Evolutionary conservation across 2,329 filamentous ascomycete species (phyloP).

Genomic region (Fusarium nematophilum): DNA sequence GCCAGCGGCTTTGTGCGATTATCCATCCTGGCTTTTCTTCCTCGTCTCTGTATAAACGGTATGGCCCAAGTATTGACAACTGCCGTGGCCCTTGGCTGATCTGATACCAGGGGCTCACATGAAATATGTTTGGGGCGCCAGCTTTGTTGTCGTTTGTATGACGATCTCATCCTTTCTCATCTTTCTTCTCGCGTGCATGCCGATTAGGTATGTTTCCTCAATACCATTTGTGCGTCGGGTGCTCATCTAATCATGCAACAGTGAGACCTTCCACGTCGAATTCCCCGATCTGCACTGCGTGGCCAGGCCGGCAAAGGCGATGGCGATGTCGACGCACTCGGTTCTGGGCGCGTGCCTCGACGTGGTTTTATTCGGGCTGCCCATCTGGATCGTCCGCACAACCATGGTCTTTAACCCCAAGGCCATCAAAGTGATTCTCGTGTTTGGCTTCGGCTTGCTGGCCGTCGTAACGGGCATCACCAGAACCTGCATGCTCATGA

Average conservation of each 20-base stretch:
- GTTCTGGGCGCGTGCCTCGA: slow-evolving; percentile 48
- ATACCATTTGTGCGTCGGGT: too few relatives aligned
- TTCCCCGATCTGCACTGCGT: slow-evolving; percentile 9
- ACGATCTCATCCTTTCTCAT: slow-evolving; percentile 21
- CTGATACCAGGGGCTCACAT: slow-evolving; percentile 5
- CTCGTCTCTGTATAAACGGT: slow-evolving; percentile 23
- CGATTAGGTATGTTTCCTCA: slow-evolving; percentile 10
- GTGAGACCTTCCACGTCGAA: slow-evolving; percentile 10
- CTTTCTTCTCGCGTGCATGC: slow-evolving; percentile 19
- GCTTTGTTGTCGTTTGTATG: slow-evolving; percentile 13
- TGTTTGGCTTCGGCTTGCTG: slow-evolving; percentile 52
- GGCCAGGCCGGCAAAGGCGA: slow-evolving; percentile 12
- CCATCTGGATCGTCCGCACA: slow-evolving; percentile 50
- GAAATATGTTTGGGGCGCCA: slow-evolving; percentile 12
- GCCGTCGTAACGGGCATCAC: slow-evolving; percentile 51
- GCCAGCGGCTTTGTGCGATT: slow-evolving; percentile 21
- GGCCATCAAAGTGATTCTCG: slow-evolving; percentile 49
- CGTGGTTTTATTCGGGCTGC: slow-evolving; percentile 47
- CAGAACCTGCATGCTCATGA: slow-evolving; percentile 48
- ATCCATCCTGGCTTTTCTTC: slow-evolving; percentile 25
- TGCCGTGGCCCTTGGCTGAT: neutral
- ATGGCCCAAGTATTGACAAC: neutral
- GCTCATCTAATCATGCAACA: neutral
- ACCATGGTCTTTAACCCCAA: slow-evolving; percentile 51
- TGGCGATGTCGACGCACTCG: slow-evolving; percentile 48